A percentile compares a stretch with the other conserved stretches of the same genome.
phyloP scores from a whole-genome alignment of 2,329 filamentous ascomycete species.

The Nemania sp. region DNA sequence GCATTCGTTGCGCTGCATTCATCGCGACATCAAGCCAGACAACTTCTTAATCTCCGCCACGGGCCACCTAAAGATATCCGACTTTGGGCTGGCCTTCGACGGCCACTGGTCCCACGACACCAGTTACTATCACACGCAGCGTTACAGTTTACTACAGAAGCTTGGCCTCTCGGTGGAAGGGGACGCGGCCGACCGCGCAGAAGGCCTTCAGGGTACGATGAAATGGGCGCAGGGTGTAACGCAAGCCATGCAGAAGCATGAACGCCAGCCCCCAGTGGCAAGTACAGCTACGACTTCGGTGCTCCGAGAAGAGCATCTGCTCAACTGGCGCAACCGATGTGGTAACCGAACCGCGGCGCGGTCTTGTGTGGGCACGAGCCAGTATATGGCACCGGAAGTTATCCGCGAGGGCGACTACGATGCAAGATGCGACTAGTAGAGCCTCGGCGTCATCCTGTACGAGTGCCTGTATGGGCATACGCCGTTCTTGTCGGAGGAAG shows the following conservation, averaged over 20 bases:
- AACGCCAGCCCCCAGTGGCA: slow-evolving; percentile 49
- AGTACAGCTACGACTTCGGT: slow-evolving; percentile 14
- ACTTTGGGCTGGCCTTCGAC: slow-evolving; percentile 95
- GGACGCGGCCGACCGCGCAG: slow-evolving; percentile 73
- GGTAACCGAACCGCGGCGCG: slow-evolving; percentile 79
- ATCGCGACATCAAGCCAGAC: slow-evolving; percentile 96
- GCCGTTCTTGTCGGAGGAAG: slow-evolving; percentile 85
- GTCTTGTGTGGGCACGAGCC: slow-evolving; percentile 93
- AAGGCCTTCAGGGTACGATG: slow-evolving; percentile 51
- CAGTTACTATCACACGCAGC: slow-evolving; percentile 84
- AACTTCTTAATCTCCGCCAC: slow-evolving; percentile 92
- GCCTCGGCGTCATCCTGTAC: slow-evolving; percentile 91
- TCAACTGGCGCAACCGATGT: slow-evolving; percentile 77
- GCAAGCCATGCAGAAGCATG: slow-evolving; percentile 56
- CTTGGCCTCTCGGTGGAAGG: slow-evolving; percentile 80
- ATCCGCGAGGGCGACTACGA: slow-evolving; percentile 86
- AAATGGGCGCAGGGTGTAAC: slow-evolving; percentile 57
- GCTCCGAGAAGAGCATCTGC: slow-evolving; percentile 61
- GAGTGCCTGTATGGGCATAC: slow-evolving; percentile 95
- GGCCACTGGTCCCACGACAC: slow-evolving; percentile 95
- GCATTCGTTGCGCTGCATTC: slow-evolving; percentile 88
- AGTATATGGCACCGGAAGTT: slow-evolving; percentile 98
- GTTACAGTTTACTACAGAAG: slow-evolving; percentile 81
- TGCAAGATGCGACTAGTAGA: slow-evolving; percentile 97
- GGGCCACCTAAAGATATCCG: slow-evolving; percentile 93